Evolutionary conservation across 2,329 filamentous ascomycete genomes (phyloP).

Genomic region (Westerdykella ornata): DNA sequence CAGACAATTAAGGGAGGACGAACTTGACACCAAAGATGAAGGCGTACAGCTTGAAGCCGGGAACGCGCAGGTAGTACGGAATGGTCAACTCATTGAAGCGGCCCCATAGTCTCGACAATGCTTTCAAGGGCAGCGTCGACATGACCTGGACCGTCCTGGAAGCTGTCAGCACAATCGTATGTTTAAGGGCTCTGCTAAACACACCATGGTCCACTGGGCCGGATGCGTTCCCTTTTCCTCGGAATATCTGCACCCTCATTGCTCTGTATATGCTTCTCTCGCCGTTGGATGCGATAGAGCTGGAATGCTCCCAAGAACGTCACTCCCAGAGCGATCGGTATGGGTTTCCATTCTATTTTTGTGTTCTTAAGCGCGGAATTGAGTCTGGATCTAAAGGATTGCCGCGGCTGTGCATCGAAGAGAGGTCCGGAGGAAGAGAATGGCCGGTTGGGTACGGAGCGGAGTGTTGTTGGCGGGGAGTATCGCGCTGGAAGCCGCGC

Average conservation of each 20-base stretch:
- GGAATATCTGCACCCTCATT: slow-evolving; percentile 22
- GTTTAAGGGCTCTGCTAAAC: slow-evolving; percentile 5
- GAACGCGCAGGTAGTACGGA: slow-evolving; percentile 78
- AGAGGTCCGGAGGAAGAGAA: slow-evolving; percentile 40
- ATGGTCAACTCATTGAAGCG: slow-evolving; percentile 84
- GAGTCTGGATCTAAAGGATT: slow-evolving; percentile 53
- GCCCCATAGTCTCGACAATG: slow-evolving; percentile 82
- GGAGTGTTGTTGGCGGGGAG: slow-evolving; percentile 12
- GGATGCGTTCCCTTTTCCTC: slow-evolving; percentile 13
- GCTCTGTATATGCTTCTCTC: slow-evolving; percentile 41
- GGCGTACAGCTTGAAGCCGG: slow-evolving; percentile 86
- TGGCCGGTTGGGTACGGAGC: slow-evolving; percentile 18
- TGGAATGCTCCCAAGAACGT: slow-evolving; percentile 77
- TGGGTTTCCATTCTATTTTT: slow-evolving; percentile 80
- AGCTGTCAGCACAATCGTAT: slow-evolving; percentile 5
- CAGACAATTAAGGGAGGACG: slow-evolving; percentile 7
- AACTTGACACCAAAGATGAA: slow-evolving; percentile 83
- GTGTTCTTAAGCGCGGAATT: slow-evolving; percentile 55
- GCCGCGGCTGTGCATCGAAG: slow-evolving; percentile 40
- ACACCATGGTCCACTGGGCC: slow-evolving; percentile 67
- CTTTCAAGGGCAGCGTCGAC: slow-evolving; percentile 87
- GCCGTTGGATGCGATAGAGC: slow-evolving; percentile 65
- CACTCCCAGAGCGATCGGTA: slow-evolving; percentile 79
- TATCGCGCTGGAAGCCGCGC: slow-evolving; percentile 12
- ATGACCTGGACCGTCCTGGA: slow-evolving; percentile 78